Conservation (phyloP, 129 eudicot genomes). For the Flaveria trinervia region DNA sequence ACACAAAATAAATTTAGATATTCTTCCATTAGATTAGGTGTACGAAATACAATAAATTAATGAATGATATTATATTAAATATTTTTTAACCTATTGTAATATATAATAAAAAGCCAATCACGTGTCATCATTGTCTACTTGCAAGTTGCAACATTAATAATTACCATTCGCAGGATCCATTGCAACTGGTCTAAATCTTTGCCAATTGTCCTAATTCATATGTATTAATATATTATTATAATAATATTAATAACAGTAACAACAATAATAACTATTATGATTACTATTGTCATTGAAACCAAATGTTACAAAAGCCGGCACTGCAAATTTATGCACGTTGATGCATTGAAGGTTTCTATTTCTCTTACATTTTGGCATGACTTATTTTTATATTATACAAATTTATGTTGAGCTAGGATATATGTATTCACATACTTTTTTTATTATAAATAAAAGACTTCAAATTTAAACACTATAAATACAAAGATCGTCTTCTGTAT, state of each 20-base stretch:
- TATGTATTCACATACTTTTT: not conserved
- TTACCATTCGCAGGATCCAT: not conserved
- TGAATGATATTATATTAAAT: not conserved
- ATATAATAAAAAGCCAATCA: slow-evolving; percentile 7
- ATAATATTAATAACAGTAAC: not conserved
- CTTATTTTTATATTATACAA: not conserved
- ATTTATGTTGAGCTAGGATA: too few species aligned
- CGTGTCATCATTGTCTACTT: not conserved
- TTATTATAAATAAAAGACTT: not conserved
- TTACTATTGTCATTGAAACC: not conserved
- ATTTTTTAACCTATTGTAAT: not conserved
- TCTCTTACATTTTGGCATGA: not conserved
- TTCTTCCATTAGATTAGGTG: not conserved
- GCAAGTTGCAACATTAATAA: not conserved
- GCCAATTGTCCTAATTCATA: not conserved
- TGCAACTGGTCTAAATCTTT: slow-evolving; percentile 12
- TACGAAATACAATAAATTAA: not conserved
- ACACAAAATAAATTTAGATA: not conserved
- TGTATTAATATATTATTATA: not conserved
- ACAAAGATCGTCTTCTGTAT: not conserved
- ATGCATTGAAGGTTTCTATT: not conserved
- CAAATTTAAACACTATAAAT: not conserved
- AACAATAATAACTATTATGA: too few species aligned
- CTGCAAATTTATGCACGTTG: slow-evolving; percentile 8
- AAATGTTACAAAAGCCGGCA: slow-evolving; percentile 1